Evolutionary conservation across 1,284 basidiomycete species (phyloP).

Genomic region (Apiotrichum montevideense): DNA sequence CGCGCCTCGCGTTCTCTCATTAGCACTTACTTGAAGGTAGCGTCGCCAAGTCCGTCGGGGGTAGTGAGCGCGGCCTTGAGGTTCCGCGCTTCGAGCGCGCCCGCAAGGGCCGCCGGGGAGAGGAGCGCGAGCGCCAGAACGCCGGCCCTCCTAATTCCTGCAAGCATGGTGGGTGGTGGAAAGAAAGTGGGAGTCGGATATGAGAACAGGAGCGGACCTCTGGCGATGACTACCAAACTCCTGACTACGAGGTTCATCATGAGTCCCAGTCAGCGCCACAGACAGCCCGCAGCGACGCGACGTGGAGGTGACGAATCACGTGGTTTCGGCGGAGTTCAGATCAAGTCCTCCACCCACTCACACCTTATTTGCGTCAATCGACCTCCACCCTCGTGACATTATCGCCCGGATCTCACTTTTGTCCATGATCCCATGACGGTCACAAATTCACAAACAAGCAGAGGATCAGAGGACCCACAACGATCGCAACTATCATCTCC

Average conservation of each 20-base stretch:
- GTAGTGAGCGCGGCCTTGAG: constrained; percentile 34
- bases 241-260: no score
- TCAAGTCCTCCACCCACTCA: neutral
- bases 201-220: neutral
- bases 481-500: no score
- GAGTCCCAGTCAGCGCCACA: no score
- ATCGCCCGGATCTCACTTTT: no score
- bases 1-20: neutral
- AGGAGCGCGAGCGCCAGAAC: neutral
- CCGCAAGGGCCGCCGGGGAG: constrained; percentile 1
- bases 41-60: constrained; percentile 34
- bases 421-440: no score
- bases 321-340: neutral
- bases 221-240: no score
- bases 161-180: neutral
- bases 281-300: neutral
- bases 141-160: neutral
- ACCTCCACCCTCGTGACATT: no score
- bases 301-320: neutral
- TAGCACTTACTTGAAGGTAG: constrained; percentile 30
- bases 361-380: neutral
- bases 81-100: constrained; percentile 28
- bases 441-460: no score
- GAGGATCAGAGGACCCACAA: no score
- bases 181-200: neutral